These are phyloP conservation scores for Corymbia calophylla DNA, from an alignment of 441 rosid genomes.

Conservation along the genomic window DNA sequence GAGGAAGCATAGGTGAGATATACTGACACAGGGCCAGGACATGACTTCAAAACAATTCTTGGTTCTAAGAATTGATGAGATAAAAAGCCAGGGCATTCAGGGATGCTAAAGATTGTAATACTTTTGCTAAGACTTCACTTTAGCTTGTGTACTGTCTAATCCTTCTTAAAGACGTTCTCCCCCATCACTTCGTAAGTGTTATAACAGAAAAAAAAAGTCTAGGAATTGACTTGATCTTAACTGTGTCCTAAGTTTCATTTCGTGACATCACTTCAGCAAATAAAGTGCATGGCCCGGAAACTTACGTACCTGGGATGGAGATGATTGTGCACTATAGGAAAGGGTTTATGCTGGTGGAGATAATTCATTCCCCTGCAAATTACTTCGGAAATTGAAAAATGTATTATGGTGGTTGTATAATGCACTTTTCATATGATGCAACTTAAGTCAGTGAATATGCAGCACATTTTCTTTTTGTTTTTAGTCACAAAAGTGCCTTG, in stretches of 20 bases:
- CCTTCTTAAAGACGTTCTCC: not conserved
- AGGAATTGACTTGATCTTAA: not conserved
- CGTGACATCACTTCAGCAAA: not conserved
- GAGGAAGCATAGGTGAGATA: not conserved
- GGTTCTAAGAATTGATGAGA: not conserved
- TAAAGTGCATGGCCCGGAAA: not conserved
- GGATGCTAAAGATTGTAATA: not conserved
- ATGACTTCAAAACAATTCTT: not conserved
- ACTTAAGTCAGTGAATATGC: not conserved
- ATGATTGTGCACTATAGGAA: slow-evolving; percentile 56
- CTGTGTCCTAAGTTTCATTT: not conserved
- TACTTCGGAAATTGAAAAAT: not conserved
- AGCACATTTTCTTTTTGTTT: not conserved
- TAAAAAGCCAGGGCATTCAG: not conserved
- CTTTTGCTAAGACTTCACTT: not conserved
- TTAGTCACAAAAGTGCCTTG: not conserved
- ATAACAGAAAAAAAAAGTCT: not conserved
- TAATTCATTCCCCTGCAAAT: slow-evolving; percentile 57
- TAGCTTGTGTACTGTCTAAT: not conserved
- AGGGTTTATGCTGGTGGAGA: slow-evolving; percentile 55
- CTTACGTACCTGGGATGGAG: slow-evolving; percentile 29
- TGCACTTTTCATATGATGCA: not conserved
- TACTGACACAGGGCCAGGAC: not conserved
- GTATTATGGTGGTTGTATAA: not conserved
- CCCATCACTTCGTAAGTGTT: not conserved